Conservation (phyloP, 768 basidiomycete genomes). For the Lactarius evosmus region DNA sequence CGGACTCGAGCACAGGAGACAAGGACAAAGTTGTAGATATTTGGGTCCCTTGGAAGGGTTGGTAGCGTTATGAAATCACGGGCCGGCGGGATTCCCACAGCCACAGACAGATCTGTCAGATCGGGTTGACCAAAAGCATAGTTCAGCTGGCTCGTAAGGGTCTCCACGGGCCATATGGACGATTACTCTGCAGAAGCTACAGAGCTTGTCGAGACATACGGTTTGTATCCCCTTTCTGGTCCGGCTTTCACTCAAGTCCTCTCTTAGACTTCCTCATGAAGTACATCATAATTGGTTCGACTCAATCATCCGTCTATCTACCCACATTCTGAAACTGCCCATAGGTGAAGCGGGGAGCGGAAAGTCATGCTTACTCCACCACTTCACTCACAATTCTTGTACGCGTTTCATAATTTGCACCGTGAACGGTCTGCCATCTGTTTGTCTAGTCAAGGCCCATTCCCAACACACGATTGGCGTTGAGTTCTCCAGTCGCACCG, state of each 20-base stretch:
- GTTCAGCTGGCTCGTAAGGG: not conserved
- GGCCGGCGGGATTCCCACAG: conserved; percentile 11
- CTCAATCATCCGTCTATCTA: conserved; percentile 13
- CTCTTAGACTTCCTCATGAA: conserved; percentile 93
- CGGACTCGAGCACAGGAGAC: conserved; percentile 57
- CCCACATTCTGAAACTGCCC: conserved; percentile 7
- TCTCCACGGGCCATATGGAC: conserved; percentile 37
- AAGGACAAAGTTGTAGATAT: conserved; percentile 60
- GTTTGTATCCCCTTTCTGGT: conserved; percentile 38
- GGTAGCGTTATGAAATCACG: conserved; percentile 42
- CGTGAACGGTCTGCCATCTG: conserved; percentile 9
- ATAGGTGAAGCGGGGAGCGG: conserved; percentile 95
- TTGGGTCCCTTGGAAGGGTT: conserved; percentile 91
- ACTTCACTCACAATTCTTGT: conserved; percentile 96
- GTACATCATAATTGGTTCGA: conserved; percentile 90
- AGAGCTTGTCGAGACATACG: conserved; percentile 92
- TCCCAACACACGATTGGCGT: conserved; percentile 99
- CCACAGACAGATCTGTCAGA: not conserved
- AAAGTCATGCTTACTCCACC: conserved; percentile 94
- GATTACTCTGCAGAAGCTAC: conserved; percentile 82
- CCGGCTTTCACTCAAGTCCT: not conserved
- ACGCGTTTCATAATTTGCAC: conserved; percentile 35
- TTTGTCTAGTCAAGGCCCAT: conserved; percentile 81
- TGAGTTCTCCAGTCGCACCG: conserved; percentile 92
- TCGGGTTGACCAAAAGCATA: not conserved